Base-by-base conservation (phyloP, 2,329 filamentous ascomycete genomes). In the Gaeumannomyces sp. region DNA sequence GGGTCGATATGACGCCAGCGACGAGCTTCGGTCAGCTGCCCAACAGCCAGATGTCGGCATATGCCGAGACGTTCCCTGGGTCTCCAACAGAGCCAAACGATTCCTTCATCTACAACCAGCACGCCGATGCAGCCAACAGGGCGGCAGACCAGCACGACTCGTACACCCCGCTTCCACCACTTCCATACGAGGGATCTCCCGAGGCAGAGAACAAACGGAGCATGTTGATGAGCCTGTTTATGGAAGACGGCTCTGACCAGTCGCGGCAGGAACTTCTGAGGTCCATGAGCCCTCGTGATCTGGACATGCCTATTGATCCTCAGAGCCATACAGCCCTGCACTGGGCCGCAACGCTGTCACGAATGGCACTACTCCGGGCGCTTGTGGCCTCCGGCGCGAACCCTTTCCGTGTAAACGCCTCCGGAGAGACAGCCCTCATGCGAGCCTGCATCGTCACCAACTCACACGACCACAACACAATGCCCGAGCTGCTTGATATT, bases 371-470 rank as follows among this genome's bases (percentile, higher is more conserved):
- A 7, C 81, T 98, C 65, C 88, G 91, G 64, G 85, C 93, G 0
- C 82, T 99, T 14, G 91, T 98, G 64, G 83, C 87, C 6, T 89
- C 90, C 60, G 95, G 95, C 1, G 93, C 94, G 1, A 96, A 89
- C 69, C 92, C 96, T 60, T 91, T 89, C 73, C 86, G 95, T 35
- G 89, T 96, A 1, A 99, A 98, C 72, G 88, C 89, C 29, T 90
- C 89, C 1, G 95, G 95, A 19, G 93, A 98, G 76, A 97, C 93
- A 0, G 92, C 95, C 0, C 78, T 99, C 59, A 97, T 98, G 84
- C 90, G 94, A 67, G 93, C 95, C 3, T 95, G 94, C 66, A 86
- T 91, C 0, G 95, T 97, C 14, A 96, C 94, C 64, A 99, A 99
- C 73, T 97, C 95, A 62, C 88, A 96, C 73, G 94, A 98, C 70